A percentile compares a stretch with the other conserved stretches of the same genome.
Conservation (phyloP, 2,329 filamentous ascomycete genomes). For the Metarhizium robertsii region DNA sequence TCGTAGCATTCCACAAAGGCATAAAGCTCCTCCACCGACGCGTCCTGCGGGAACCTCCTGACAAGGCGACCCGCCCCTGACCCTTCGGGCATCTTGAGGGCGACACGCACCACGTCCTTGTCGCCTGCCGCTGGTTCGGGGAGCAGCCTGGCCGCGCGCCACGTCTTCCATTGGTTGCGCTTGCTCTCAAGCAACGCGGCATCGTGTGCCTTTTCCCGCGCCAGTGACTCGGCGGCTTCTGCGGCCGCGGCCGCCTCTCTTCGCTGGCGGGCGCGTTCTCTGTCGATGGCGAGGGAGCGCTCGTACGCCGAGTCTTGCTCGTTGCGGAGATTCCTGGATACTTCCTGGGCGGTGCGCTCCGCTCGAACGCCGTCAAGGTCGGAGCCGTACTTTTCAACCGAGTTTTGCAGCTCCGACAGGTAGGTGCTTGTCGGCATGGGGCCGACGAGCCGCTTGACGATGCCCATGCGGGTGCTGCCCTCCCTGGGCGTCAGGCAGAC, state of each 20-base stretch:
- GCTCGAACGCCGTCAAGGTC: conserved; percentile 68
- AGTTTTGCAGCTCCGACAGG: conserved; percentile 62
- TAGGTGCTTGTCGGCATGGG: conserved; percentile 62
- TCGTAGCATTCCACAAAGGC: conserved; percentile 93
- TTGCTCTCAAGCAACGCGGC: conserved; percentile 38
- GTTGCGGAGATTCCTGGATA: conserved; percentile 69
- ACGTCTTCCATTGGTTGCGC: conserved; percentile 63
- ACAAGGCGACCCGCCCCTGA: conserved; percentile 63
- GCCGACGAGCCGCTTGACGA: conserved; percentile 70
- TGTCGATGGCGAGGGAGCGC: conserved; percentile 76
- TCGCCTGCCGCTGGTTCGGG: conserved; percentile 55
- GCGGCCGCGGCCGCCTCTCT: conserved; percentile 67
- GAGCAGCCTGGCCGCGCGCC: conserved; percentile 61
- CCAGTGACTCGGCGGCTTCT: conserved; percentile 55
- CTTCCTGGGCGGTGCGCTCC: conserved; percentile 69
- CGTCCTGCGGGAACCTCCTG: conserved; percentile 60
- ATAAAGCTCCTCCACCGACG: conserved; percentile 79
- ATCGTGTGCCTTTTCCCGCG: conserved; percentile 51
- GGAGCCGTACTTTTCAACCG: conserved; percentile 66
- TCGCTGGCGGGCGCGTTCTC: conserved; percentile 69
- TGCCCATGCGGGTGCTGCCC: conserved; percentile 80
- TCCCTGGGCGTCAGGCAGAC: conserved; percentile 82
- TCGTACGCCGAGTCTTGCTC: conserved; percentile 94
- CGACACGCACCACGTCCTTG: conserved; percentile 64
- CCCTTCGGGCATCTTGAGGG: conserved; percentile 51